Base-by-base conservation (phyloP, 2,329 filamentous ascomycete genomes). In the Claviceps spartinae region DNA sequence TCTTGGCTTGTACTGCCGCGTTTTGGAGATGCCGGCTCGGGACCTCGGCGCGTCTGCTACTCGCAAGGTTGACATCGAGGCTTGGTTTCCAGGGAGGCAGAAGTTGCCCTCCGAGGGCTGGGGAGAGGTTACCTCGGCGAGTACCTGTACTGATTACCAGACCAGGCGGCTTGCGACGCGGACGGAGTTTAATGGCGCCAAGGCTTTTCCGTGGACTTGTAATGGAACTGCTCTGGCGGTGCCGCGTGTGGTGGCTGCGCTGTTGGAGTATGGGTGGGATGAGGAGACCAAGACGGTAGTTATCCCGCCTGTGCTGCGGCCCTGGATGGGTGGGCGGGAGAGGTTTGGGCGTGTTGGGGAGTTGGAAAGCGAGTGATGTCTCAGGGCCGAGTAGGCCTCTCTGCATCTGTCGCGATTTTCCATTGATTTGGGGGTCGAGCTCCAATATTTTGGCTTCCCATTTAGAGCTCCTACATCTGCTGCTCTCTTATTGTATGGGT, bases 181-280 rank as follows among this genome's bases (percentile, higher is more conserved):
- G 42, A 72, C 87, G 46, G 81, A 83, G 56, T 56, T 75, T 13
- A 71, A 69, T 49, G 65, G 63, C 34, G 80, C 77, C 62, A 69
- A 85, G 42, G 74, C 76, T 1, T 97, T 88, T 65, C 88, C 90
- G 14, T 88, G 87, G 71, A 98, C 93, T 0, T 76, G 95, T 40
- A 98, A 98, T 65, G 94, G 91, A 0, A 98, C 93, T 1, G 93
- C 91, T 0, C 73, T 97, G 61, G 93, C 93, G 1, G 85, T 97
- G 40, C 93, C 93, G 3, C 77, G 93, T 50, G 86, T 98, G 13
- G 65, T 98, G 54, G 90, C 93, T 24, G 90, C 89, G 5, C 75
- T 98, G 49, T 65, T 98, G 57, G 93, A 98, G 73, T 88, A 90
- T 61, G 85, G 88, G 1, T 98, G 90, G 86, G 79, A 93, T 61